phyloP scores from a whole-genome alignment of 768 basidiomycete genomes.

The Lentinula sp. region DNA sequence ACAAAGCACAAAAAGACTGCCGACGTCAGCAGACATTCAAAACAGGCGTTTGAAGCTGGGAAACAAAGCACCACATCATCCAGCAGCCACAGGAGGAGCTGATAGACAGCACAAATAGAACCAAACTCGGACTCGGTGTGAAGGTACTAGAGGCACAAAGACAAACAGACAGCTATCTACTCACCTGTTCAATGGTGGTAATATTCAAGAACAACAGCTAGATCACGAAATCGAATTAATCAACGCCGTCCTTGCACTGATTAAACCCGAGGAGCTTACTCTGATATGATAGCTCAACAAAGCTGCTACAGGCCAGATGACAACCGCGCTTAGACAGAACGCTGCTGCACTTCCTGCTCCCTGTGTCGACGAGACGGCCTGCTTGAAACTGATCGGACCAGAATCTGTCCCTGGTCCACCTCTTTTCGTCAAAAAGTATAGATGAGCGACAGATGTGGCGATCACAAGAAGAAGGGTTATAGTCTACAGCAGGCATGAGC shows the following conservation, averaged over 20 bases:
- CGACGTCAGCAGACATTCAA: neutral
- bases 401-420: conserved; percentile 9
- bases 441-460: conserved; percentile 76
- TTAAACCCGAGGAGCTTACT: conserved; percentile 37
- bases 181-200: conserved; percentile 94
- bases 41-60: neutral
- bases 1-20: neutral
- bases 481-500: conserved; percentile 35
- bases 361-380: conserved; percentile 29
- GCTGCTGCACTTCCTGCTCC: conserved; percentile 78
- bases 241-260: neutral
- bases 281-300: conserved; percentile 81
- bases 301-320: conserved; percentile 81
- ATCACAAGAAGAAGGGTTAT: conserved; percentile 71
- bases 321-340: conserved; percentile 62
- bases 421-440: conserved; percentile 57
- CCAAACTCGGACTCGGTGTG: neutral
- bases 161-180: conserved; percentile 14
- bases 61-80: neutral
- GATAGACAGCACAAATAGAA: neutral
- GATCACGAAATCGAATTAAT: conserved; percentile 2
- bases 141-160: conserved; percentile 7
- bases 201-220: conserved; percentile 80
- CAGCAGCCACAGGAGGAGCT: neutral
- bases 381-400: conserved; percentile 40